Evolutionary conservation across 2,329 filamentous ascomycete genomes (phyloP).

Genomic region (Talaromyces sp.): DNA sequence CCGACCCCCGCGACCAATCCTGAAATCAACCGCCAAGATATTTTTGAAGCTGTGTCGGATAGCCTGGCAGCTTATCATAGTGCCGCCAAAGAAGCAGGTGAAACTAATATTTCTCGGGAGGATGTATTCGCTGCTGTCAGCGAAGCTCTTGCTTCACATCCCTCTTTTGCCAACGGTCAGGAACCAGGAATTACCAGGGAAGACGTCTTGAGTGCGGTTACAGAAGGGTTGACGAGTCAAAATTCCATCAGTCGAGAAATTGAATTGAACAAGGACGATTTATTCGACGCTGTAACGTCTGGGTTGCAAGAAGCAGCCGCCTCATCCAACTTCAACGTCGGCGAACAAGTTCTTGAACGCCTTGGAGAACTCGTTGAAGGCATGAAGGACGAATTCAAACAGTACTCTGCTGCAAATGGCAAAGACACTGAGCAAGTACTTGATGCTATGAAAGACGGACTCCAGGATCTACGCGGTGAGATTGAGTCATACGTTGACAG

Average conservation of each 20-base stretch:
- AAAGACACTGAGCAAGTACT: slow-evolving; percentile 83
- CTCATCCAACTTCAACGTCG: slow-evolving; percentile 45
- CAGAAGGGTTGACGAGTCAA: slow-evolving; percentile 50
- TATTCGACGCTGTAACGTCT: slow-evolving; percentile 54
- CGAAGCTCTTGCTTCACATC: slow-evolving; percentile 27
- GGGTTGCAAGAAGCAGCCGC: slow-evolving; percentile 50
- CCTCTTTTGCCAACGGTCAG: slow-evolving; percentile 23
- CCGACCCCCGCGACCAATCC: slow-evolving; percentile 32
- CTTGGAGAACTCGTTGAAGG: slow-evolving; percentile 55
- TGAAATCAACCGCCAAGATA: slow-evolving; percentile 47
- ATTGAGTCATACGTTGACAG: slow-evolving; percentile 78
- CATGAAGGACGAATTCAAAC: slow-evolving; percentile 63
- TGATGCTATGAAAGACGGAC: slow-evolving; percentile 78
- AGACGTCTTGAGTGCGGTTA: slow-evolving; percentile 53
- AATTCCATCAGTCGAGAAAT: slow-evolving; percentile 53
- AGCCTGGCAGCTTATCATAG: slow-evolving; percentile 46
- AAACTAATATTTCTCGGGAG: slow-evolving; percentile 41
- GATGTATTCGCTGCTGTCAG: slow-evolving; percentile 15
- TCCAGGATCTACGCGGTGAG: slow-evolving; percentile 72
- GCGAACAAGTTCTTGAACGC: slow-evolving; percentile 54
- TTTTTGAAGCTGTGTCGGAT: slow-evolving; percentile 56
- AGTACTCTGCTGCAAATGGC: slow-evolving; percentile 72
- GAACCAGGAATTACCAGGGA: slow-evolving; percentile 47
- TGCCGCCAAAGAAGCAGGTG: slow-evolving; percentile 51
- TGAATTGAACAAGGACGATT: slow-evolving; percentile 46